phyloP scores from a whole-genome alignment of 805 yeast species.

The Teunomyces gatunensis region DNA sequence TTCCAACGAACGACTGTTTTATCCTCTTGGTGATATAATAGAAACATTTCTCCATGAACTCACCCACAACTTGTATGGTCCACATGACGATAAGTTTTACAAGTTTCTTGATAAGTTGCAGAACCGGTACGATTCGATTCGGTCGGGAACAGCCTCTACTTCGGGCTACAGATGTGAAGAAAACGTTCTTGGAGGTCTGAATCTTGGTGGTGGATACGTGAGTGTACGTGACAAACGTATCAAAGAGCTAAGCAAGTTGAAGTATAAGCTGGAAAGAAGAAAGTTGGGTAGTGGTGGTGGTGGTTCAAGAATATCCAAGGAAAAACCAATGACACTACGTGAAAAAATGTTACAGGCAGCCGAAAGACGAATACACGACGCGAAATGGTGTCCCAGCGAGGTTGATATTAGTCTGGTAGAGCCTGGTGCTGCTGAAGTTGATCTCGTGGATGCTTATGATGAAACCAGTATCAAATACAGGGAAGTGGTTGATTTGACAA shows the following conservation, averaged over 20 bases:
- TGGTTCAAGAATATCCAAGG: slow-evolving; percentile 2
- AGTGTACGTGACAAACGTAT: slow-evolving; percentile 37
- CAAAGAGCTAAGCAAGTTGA: slow-evolving; percentile 36
- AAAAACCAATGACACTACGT: slow-evolving; percentile 26
- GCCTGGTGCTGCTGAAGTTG: slow-evolving; percentile 47
- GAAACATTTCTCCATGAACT: slow-evolving; percentile 90
- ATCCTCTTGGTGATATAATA: slow-evolving; percentile 62
- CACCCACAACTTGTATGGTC: slow-evolving; percentile 75
- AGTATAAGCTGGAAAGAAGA: slow-evolving; percentile 39
- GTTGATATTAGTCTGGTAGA: slow-evolving; percentile 24
- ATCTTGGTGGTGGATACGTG: slow-evolving; percentile 13
- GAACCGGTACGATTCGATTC: slow-evolving; percentile 45
- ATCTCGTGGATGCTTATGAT: slow-evolving; percentile 19
- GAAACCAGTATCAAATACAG: slow-evolving; percentile 2
- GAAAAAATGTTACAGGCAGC: slow-evolving; percentile 59
- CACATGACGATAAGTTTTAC: slow-evolving; percentile 76
- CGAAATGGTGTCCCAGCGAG: slow-evolving; percentile 44
- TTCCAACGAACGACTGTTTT: slow-evolving; percentile 49
- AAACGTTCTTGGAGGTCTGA: slow-evolving; percentile 40
- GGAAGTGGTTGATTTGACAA: slow-evolving; percentile 14
- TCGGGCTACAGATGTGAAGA: slow-evolving; percentile 53
- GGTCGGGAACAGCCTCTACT: slow-evolving; percentile 41
- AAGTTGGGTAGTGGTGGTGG: slow-evolving; percentile 29
- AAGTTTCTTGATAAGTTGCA: slow-evolving; percentile 59
- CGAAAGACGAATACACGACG: slow-evolving; percentile 54